Percentiles rank a stretch among this genome's conserved stretches.
Evolutionary conservation across 228 moss, liverwort and hornwort species (phyloP).

Genomic region (Sphagnum magellanicum): DNA sequence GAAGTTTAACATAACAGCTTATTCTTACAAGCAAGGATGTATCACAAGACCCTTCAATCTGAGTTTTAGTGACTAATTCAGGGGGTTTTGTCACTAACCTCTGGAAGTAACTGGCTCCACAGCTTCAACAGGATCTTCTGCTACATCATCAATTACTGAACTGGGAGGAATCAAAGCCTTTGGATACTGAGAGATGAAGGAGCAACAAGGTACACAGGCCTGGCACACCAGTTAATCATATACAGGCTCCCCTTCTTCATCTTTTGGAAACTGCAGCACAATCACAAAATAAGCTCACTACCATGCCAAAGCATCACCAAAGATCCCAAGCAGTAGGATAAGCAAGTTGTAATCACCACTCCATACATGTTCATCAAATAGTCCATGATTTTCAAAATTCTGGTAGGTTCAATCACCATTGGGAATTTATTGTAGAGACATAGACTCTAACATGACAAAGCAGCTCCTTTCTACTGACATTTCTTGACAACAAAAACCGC

Average conservation of each 20-base stretch:
- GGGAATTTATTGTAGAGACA: no score
- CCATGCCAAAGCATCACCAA: no score
- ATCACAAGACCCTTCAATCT: no score
- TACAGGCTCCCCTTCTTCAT: slow-evolving; percentile 75
- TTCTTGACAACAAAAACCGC: background rate
- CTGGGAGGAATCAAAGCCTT: slow-evolving; percentile 34
- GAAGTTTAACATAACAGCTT: no score
- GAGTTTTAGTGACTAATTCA: no score
- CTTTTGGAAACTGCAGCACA: slow-evolving; percentile 61
- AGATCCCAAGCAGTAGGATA: no score
- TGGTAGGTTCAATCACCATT: no score
- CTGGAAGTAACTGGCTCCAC: slow-evolving; percentile 5
- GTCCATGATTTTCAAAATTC: no score
- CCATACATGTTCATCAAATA: no score
- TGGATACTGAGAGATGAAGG: slow-evolving; percentile 60
- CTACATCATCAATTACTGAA: slow-evolving; percentile 6
- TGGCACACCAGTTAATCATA: slow-evolving; percentile 82
- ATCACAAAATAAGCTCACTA: no score
- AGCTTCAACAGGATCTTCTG: slow-evolving; percentile 17
- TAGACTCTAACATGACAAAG: background rate
- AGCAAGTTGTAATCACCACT: no score
- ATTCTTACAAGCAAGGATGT: no score
- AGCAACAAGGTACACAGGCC: slow-evolving; percentile 50
- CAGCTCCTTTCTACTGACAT: background rate
- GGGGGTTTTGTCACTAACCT: background rate